A percentile compares a stretch with the other conserved stretches of the same genome.
These are phyloP conservation scores for Arctium lappa DNA, from an alignment of 129 eudicot genomes.

Conservation along the genomic window DNA sequence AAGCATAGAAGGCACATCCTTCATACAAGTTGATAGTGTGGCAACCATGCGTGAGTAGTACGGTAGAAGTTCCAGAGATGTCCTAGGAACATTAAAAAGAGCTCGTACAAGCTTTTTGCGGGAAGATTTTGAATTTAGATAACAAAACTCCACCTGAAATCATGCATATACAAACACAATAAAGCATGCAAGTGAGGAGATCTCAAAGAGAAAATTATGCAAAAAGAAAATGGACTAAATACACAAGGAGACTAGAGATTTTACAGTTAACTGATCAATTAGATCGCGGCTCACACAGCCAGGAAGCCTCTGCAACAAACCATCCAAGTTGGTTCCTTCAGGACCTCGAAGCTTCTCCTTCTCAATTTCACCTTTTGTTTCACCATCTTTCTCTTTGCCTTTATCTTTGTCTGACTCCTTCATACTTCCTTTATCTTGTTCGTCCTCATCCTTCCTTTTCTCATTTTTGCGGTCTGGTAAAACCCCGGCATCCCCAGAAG, in stretches of 20 bases:
- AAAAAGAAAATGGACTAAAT: neutral
- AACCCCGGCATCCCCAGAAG: conserved; percentile 50
- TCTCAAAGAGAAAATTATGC: neutral
- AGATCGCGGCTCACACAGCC: conserved; percentile 96
- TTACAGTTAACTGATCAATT: conserved; percentile 90
- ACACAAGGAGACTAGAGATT: neutral
- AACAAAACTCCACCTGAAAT: conserved; percentile 91
- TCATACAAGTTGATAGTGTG: conserved; percentile 94
- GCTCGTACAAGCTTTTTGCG: conserved; percentile 95
- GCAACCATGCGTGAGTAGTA: conserved; percentile 98
- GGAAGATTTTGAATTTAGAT: conserved; percentile 78
- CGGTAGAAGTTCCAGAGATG: conserved; percentile 82
- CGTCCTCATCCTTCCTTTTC: conserved; percentile 74
- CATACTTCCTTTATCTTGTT: conserved; percentile 53
- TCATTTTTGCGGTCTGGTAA: conserved; percentile 48
- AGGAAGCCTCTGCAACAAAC: conserved; percentile 87
- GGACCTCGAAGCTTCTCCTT: conserved; percentile 87
- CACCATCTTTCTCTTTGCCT: conserved; percentile 74
- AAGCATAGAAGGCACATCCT: conserved; percentile 87
- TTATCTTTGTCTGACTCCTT: conserved; percentile 70
- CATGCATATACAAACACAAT: neutral
- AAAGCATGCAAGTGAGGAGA: neutral
- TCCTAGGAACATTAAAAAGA: conserved; percentile 89
- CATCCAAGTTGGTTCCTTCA: conserved; percentile 91
- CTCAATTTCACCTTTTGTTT: conserved; percentile 61